These are phyloP conservation scores for Nakaseomyces uthaithaninus DNA, from an alignment of 1,139 yeast genomes.

Conservation along the genomic window DNA sequence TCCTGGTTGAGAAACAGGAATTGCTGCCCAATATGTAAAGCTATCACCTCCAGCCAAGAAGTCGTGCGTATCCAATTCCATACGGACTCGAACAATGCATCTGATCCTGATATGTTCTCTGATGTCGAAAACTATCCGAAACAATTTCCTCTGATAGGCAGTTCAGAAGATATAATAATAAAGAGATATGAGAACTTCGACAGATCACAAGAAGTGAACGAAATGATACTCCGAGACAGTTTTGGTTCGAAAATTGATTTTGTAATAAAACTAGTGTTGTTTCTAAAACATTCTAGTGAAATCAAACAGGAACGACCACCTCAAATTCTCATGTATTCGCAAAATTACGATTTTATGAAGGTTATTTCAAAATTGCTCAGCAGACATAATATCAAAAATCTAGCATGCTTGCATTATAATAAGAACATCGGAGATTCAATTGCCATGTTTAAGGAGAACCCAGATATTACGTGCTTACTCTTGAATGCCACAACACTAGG, in stretches of 20 bases:
- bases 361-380: constrained; percentile 61
- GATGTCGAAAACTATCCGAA: not conserved
- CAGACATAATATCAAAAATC: constrained; percentile 46
- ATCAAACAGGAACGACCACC: constrained; percentile 16
- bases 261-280: constrained; percentile 63
- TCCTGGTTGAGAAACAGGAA: constrained; percentile 56
- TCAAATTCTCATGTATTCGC: constrained; percentile 81
- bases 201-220: constrained; percentile 36
- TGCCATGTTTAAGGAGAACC: constrained; percentile 56
- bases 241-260: constrained; percentile 84
- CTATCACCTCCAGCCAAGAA: constrained; percentile 41
- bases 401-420: constrained; percentile 28
- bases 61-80: constrained; percentile 33
- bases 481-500: constrained; percentile 82
- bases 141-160: not conserved
- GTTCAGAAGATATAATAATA: constrained; percentile 5
- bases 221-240: constrained; percentile 39
- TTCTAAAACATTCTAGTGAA: constrained; percentile 54
- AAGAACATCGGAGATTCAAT: constrained; percentile 33
- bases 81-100: constrained; percentile 6
- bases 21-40: constrained; percentile 77
- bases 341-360: constrained; percentile 70
- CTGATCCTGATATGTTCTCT: too few relatives aligned
- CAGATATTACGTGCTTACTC: constrained; percentile 67
- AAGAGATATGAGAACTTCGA: constrained; percentile 22